Evolutionary conservation across 441 rosid genomes (phyloP).

Genomic region (Lagerstroemia fauriei): DNA sequence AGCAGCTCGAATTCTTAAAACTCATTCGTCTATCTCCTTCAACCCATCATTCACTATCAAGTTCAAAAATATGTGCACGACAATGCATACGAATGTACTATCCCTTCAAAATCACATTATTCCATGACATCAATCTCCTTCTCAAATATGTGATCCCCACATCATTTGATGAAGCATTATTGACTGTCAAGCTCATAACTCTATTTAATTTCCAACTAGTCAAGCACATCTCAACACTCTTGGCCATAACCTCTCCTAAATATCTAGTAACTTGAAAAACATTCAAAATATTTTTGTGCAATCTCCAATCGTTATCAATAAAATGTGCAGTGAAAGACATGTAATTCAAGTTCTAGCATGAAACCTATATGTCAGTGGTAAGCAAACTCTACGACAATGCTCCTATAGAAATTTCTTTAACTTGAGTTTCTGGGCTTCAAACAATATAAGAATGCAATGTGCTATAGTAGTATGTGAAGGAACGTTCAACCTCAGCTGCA

Average conservation of each 20-base stretch:
- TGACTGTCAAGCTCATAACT: too few relatives aligned
- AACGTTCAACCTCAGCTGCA: not conserved
- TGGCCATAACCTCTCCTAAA: not conserved
- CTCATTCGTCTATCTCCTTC: not conserved
- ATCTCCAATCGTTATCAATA: slow-evolving; percentile 8
- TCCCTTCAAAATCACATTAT: too few relatives aligned
- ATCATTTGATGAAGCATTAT: too few relatives aligned
- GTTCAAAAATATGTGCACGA: too few relatives aligned
- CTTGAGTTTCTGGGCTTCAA: too few relatives aligned
- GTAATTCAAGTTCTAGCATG: slow-evolving; percentile 10
- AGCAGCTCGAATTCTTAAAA: not conserved
- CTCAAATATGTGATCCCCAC: too few relatives aligned
- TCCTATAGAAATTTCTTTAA: not conserved
- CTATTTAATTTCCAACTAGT: too few relatives aligned
- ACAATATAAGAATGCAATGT: not conserved
- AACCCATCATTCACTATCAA: too few relatives aligned
- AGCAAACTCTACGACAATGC: slow-evolving; percentile 1
- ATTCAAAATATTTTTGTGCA: too few relatives aligned
- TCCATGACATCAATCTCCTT: too few relatives aligned
- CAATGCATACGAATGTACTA: too few relatives aligned
- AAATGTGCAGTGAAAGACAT: slow-evolving; percentile 15
- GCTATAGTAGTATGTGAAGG: not conserved
- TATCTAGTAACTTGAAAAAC: not conserved
- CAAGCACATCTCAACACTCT: too few relatives aligned
- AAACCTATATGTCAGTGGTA: slow-evolving; percentile 9